phyloP scores from a whole-genome alignment of 2,329 filamentous ascomycete genomes.

The Xylariaceae sp. region DNA sequence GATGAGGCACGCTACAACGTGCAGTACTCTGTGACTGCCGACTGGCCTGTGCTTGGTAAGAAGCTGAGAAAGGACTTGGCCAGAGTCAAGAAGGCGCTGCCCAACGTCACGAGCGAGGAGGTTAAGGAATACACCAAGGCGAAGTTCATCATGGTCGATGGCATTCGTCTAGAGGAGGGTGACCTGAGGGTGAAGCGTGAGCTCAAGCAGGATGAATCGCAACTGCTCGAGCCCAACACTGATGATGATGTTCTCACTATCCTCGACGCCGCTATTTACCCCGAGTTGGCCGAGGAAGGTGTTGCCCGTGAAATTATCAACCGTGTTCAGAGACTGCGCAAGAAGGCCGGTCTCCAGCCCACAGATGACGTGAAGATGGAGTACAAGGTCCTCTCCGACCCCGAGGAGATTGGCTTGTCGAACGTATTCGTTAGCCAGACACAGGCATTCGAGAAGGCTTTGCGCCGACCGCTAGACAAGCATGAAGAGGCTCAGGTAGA shows the following conservation, averaged over 20 bases:
- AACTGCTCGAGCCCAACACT: constrained; percentile 78
- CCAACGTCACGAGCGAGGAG: constrained; percentile 69
- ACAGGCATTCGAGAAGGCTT: constrained; percentile 65
- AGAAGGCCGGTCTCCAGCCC: constrained; percentile 84
- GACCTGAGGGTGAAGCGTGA: constrained; percentile 80
- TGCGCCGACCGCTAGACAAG: constrained; percentile 72
- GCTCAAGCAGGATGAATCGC: constrained; percentile 67
- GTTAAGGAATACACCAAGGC: constrained; percentile 72
- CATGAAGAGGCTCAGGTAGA: constrained; percentile 55
- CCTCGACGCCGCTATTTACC: constrained; percentile 75
- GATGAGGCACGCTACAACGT: constrained; percentile 91
- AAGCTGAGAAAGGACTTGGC: constrained; percentile 94
- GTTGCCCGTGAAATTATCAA: constrained; percentile 89
- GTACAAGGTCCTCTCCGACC: constrained; percentile 75
- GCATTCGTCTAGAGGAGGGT: constrained; percentile 73
- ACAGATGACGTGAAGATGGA: constrained; percentile 97
- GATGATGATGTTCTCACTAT: constrained; percentile 88
- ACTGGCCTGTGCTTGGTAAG: constrained; percentile 93
- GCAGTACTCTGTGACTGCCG: constrained; percentile 81
- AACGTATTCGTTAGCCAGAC: constrained; percentile 65
- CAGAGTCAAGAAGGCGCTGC: constrained; percentile 86
- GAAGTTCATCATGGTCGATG: constrained; percentile 75
- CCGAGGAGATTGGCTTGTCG: constrained; percentile 67
- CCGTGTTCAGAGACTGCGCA: constrained; percentile 84
- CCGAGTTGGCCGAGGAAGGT: constrained; percentile 82